Conservation (phyloP, 176 grass and related monocot species). For the Oryza meridionalis region DNA sequence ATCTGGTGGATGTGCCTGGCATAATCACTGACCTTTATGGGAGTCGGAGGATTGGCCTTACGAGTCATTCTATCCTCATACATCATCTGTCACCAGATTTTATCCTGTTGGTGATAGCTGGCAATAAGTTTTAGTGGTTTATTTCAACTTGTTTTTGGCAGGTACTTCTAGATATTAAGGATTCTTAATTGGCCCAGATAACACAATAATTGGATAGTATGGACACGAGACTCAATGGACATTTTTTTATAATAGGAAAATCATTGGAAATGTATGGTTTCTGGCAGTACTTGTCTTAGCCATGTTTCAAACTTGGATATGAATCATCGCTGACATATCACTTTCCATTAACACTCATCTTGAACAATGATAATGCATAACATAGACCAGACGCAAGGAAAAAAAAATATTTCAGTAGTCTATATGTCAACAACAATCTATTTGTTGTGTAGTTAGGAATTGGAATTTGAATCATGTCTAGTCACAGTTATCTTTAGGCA, state of each 20-base stretch:
- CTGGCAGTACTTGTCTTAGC: not conserved
- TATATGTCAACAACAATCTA: not conserved
- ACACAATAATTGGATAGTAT: not conserved
- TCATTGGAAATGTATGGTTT: not conserved
- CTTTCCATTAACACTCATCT: not conserved
- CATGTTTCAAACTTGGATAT: not conserved
- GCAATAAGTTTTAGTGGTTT: not conserved
- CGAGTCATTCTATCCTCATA: not conserved
- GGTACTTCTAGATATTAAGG: not conserved
- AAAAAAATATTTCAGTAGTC: not conserved
- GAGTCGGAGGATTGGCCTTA: slow-evolving; percentile 8
- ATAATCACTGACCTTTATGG: not conserved
- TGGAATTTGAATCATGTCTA: not conserved
- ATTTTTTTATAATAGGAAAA: not conserved
- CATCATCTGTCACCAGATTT: not conserved
- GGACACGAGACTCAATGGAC: not conserved
- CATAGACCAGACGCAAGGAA: not conserved
- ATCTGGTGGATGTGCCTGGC: not conserved
- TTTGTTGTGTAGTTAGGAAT: not conserved
- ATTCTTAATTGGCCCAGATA: not conserved
- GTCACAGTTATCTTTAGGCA: not conserved
- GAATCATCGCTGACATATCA: not conserved
- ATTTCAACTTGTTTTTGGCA: not conserved
- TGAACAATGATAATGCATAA: slow-evolving; percentile 2
- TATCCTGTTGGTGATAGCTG: not conserved